These are phyloP conservation scores for Teunomyces pallodes DNA, from an alignment of 805 yeast species.

Conservation along the genomic window DNA sequence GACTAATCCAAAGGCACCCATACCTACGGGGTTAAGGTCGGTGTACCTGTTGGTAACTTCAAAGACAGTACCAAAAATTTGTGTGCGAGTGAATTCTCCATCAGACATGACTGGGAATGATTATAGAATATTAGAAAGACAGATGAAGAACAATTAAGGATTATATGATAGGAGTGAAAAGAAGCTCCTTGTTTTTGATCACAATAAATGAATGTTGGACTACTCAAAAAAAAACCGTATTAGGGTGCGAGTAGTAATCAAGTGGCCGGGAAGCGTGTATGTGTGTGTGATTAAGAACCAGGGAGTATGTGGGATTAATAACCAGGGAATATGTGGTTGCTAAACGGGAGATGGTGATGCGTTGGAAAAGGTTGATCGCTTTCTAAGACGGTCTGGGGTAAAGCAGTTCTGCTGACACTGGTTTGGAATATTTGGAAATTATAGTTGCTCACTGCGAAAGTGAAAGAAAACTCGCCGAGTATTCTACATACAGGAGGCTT, in stretches of 20 bases:
- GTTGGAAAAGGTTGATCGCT: no score
- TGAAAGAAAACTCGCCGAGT: not conserved
- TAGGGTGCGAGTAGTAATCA: no score
- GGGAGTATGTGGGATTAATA: not conserved
- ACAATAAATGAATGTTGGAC: not conserved
- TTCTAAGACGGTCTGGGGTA: not conserved
- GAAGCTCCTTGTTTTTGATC: not conserved
- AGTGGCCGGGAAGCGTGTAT: no score
- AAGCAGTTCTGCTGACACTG: not conserved
- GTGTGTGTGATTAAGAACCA: no score
- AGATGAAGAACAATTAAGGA: not conserved
- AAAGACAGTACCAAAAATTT: constrained; percentile 92
- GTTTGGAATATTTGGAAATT: not conserved
- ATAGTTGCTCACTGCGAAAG: not conserved
- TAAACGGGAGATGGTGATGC: not conserved
- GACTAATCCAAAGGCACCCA: constrained; percentile 99
- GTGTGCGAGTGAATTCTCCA: constrained; percentile 65
- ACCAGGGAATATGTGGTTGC: not conserved
- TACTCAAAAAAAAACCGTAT: no score
- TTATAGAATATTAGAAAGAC: not conserved
- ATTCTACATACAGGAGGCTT: not conserved
- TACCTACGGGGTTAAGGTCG: constrained; percentile 95
- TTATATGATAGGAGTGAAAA: not conserved
- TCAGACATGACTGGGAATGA: constrained; percentile 29
- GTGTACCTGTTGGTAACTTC: constrained; percentile 88